These are phyloP conservation scores for Bruguiera gymnorhiza DNA, from an alignment of 345 rosid species.

Conservation along the genomic window DNA sequence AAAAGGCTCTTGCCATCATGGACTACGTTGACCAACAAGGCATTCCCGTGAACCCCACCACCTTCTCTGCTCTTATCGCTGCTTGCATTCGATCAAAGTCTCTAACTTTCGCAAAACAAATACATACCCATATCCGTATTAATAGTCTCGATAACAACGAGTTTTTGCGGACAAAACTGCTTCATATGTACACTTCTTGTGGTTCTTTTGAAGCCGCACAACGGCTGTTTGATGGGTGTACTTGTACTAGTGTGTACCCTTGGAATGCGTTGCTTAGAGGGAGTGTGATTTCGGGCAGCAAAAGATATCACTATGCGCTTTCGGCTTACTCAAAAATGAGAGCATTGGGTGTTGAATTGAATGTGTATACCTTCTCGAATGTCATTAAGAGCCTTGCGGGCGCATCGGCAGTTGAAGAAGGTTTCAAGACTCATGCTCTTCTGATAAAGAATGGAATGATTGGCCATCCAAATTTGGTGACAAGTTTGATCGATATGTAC, in stretches of 20 bases:
- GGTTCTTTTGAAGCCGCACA: slow-evolving; percentile 64
- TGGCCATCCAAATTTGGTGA: slow-evolving; percentile 49
- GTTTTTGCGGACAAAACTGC: slow-evolving; percentile 63
- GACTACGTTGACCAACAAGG: slow-evolving; percentile 70
- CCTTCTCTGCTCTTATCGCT: slow-evolving; percentile 68
- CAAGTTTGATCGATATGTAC: slow-evolving; percentile 74
- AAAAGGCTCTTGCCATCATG: slow-evolving; percentile 60
- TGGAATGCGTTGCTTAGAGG: slow-evolving; percentile 94
- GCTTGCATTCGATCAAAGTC: slow-evolving; percentile 69
- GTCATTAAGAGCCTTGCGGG: slow-evolving; percentile 84
- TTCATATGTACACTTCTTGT: slow-evolving; percentile 66
- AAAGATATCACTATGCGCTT: slow-evolving; percentile 54
- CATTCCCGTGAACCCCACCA: slow-evolving; percentile 65
- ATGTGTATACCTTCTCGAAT: slow-evolving; percentile 63
- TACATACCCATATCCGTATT: slow-evolving; percentile 58
- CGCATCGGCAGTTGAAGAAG: slow-evolving; percentile 64
- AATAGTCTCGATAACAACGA: slow-evolving; percentile 71
- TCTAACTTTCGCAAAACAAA: slow-evolving; percentile 46
- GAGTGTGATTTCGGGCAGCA: slow-evolving; percentile 62
- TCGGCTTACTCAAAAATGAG: slow-evolving; percentile 64
- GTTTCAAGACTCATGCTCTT: slow-evolving; percentile 69
- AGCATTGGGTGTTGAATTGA: slow-evolving; percentile 61
- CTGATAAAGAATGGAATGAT: slow-evolving; percentile 64
- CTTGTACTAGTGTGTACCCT: slow-evolving; percentile 48
- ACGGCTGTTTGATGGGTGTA: slow-evolving; percentile 56